Percentiles rank a stretch among this genome's conserved stretches.
Conservation (phyloP, 306 rosid genomes). For the Astragalus glycyphyllos region DNA sequence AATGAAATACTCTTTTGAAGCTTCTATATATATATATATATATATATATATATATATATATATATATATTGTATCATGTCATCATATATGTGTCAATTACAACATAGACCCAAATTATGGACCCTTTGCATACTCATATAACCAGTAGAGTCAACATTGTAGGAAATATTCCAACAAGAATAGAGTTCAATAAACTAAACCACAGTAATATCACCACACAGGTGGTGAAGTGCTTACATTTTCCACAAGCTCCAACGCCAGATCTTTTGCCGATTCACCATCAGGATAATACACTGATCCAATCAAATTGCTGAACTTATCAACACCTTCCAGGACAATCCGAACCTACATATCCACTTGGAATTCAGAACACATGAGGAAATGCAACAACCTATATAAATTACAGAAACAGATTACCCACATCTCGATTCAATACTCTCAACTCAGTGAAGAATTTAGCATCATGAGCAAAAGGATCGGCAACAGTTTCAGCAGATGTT, state of each 20-base stretch:
- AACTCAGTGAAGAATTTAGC: constrained; percentile 88
- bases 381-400: constrained; percentile 31
- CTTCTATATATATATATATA: not conserved
- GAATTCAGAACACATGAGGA: constrained; percentile 40
- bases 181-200: constrained; percentile 1
- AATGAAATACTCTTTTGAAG: constrained; percentile 2
- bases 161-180: constrained; percentile 8
- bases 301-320: constrained; percentile 90
- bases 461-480: constrained; percentile 78
- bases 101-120: not conserved
- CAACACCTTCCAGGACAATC: constrained; percentile 87
- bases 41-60: not conserved
- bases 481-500: constrained; percentile 54
- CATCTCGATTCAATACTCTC: constrained; percentile 78
- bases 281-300: constrained; percentile 91
- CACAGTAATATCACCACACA: constrained; percentile 13
- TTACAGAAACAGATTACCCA: constrained; percentile 44
- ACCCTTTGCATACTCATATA: constrained; percentile 13
- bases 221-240: constrained; percentile 57
- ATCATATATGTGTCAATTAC: not conserved
- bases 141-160: not conserved
- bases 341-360: constrained; percentile 70
- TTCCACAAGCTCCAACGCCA: constrained; percentile 90
- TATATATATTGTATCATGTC: not conserved
- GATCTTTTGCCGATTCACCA: constrained; percentile 86